These are phyloP conservation scores for Solanum appendiculatum DNA, from an alignment of 257 asterid genomes.

Conservation along the genomic window DNA sequence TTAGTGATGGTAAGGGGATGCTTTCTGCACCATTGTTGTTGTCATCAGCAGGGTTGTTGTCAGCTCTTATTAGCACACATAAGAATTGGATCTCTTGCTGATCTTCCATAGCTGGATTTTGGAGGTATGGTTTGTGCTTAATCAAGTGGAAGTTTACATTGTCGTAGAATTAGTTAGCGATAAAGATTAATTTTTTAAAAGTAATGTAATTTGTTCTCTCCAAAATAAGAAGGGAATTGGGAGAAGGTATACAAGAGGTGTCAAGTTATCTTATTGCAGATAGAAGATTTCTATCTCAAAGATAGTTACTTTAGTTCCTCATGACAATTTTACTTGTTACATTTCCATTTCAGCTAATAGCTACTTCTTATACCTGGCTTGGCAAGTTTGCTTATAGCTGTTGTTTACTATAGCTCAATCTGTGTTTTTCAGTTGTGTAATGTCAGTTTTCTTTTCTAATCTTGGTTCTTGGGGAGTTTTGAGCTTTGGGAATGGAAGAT, in stretches of 20 bases:
- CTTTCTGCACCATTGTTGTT: constrained; percentile 48
- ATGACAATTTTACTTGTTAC: neutral
- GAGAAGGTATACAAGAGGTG: neutral
- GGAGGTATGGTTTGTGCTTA: neutral
- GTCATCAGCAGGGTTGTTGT: constrained; percentile 62
- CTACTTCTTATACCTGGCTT: neutral
- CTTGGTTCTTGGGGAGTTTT: neutral
- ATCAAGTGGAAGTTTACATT: neutral
- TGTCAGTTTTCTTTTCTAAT: neutral
- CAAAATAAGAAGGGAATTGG: neutral
- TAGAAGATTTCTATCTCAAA: neutral
- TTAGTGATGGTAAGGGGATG: constrained; percentile 61
- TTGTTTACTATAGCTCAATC: neutral
- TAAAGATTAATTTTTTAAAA: neutral
- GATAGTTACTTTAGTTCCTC: neutral
- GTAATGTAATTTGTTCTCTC: neutral
- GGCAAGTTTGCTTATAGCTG: neutral
- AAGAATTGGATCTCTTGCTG: constrained; percentile 80
- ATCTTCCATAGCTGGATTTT: neutral
- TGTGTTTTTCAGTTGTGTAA: neutral
- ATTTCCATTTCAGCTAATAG: neutral
- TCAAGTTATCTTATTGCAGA: neutral
- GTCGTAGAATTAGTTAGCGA: neutral
- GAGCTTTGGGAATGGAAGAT: neutral
- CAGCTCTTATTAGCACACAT: constrained; percentile 76